Conservation (phyloP, 2,329 filamentous ascomycete genomes). For the Hymenoscyphus fraxineus region DNA sequence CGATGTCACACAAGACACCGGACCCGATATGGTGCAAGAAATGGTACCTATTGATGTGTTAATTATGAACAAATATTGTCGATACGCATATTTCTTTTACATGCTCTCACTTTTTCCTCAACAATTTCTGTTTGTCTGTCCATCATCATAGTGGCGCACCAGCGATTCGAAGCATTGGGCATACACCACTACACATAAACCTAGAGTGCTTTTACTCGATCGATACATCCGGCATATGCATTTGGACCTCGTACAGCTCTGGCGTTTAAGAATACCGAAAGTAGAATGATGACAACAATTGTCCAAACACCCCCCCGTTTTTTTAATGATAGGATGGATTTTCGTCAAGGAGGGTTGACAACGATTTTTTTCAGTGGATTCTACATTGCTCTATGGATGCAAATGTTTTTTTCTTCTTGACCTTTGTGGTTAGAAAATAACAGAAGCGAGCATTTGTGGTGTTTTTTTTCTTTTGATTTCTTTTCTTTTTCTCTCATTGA, state of each 20-base stretch:
- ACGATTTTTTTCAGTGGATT: conserved; percentile 5
- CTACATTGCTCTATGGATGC: conserved; percentile 5
- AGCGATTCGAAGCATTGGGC: conserved; percentile 29
- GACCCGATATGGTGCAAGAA: background rate
- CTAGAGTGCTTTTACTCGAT: conserved; percentile 17
- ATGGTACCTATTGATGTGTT: conserved; percentile 24
- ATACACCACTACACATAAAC: conserved; percentile 15
- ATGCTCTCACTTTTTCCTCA: conserved; percentile 12
- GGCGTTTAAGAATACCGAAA: conserved; percentile 23
- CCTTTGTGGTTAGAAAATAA: background rate
- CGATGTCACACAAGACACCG: background rate
- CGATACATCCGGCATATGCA: conserved; percentile 18
- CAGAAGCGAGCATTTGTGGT: background rate
- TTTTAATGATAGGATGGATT: conserved; percentile 29
- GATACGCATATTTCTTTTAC: conserved; percentile 29
- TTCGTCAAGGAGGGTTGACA: background rate
- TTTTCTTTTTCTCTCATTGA: background rate
- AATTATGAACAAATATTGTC: conserved; percentile 27
- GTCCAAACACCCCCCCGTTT: conserved; percentile 15
- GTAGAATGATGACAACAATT: conserved; percentile 15
- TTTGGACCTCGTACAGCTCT: conserved; percentile 22
- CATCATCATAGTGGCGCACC: conserved; percentile 24
- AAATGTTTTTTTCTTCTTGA: background rate
- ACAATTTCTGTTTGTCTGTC: conserved; percentile 23
- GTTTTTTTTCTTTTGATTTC: background rate